These are phyloP conservation scores for Vitis labrusca DNA, from an alignment of 164 flowering plant genomes.

Conservation along the genomic window DNA sequence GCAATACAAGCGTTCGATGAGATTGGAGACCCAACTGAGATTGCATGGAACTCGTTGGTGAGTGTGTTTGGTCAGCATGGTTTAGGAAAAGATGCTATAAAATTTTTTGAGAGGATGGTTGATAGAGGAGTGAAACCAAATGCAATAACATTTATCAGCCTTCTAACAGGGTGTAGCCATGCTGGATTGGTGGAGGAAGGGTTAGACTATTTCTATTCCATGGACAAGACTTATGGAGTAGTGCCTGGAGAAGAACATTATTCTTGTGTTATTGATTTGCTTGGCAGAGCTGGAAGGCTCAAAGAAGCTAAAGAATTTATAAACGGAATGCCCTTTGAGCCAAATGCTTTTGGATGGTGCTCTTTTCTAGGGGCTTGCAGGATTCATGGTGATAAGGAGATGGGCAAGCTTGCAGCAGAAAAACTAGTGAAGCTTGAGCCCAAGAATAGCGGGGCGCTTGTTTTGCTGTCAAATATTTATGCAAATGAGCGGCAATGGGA, in stretches of 20 bases:
- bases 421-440: constrained; percentile 54
- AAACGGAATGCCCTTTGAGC: constrained; percentile 43
- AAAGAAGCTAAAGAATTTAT: constrained; percentile 50
- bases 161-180: constrained; percentile 59
- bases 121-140: constrained; percentile 41
- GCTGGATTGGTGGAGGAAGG: constrained; percentile 62
- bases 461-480: constrained; percentile 48
- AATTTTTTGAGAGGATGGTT: constrained; percentile 33
- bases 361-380: constrained; percentile 48
- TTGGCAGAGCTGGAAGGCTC: constrained; percentile 52
- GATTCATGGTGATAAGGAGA: constrained; percentile 41
- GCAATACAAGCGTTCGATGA: constrained; percentile 37
- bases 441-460: constrained; percentile 43
- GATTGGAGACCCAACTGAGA: constrained; percentile 31
- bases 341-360: constrained; percentile 60
- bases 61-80: constrained; percentile 57
- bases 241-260: constrained; percentile 49
- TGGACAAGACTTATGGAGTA: constrained; percentile 37
- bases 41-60: constrained; percentile 57
- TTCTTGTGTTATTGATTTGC: constrained; percentile 56
- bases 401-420: constrained; percentile 51
- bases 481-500: constrained; percentile 49
- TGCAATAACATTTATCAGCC: constrained; percentile 42
- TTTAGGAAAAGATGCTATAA: constrained; percentile 36
- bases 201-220: constrained; percentile 37